Percentiles rank a stretch among this genome's conserved stretches.
Conservation (phyloP, 2,329 filamentous ascomycete genomes). For the Akanthomyces uredinophilus region DNA sequence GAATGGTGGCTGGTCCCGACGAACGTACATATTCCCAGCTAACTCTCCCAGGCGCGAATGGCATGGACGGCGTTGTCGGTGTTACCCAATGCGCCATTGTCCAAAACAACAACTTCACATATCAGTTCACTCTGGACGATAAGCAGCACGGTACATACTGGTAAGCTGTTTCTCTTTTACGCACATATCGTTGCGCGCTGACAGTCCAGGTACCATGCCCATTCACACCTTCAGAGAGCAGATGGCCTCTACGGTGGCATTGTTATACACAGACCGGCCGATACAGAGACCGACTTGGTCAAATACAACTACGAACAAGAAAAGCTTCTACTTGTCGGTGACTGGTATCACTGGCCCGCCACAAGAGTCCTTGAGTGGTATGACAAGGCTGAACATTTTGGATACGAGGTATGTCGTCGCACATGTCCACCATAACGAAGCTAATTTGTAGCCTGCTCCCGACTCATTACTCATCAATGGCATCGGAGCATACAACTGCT, state of each 20-base stretch:
- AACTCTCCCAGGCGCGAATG: conserved; percentile 33
- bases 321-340: conserved; percentile 13
- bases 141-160: conserved; percentile 14
- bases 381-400: conserved; percentile 15
- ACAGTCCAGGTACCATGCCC: conserved; percentile 40
- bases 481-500: conserved; percentile 16
- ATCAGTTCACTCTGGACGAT: conserved; percentile 26
- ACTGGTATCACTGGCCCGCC: conserved; percentile 16
- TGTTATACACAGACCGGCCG: conserved; percentile 14
- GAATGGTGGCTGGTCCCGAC: conserved; percentile 34
- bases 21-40: background rate
- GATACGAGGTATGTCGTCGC: conserved; percentile 10
- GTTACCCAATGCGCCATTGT: conserved; percentile 47
- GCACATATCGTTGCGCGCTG: background rate
- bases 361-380: conserved; percentile 14
- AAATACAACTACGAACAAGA: conserved; percentile 13
- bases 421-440: background rate
- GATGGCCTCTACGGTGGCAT: conserved; percentile 17
- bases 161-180: background rate
- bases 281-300: background rate
- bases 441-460: conserved; percentile 16
- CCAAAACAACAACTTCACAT: conserved; percentile 47
- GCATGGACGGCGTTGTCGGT: conserved; percentile 57
- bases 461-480: conserved; percentile 18
- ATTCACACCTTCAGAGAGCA: conserved; percentile 16